Evolutionary conservation across 441 rosid genomes (phyloP), one percentile per base, ranked within the genome.

Genomic region (Euphorbia celastroides): DNA sequence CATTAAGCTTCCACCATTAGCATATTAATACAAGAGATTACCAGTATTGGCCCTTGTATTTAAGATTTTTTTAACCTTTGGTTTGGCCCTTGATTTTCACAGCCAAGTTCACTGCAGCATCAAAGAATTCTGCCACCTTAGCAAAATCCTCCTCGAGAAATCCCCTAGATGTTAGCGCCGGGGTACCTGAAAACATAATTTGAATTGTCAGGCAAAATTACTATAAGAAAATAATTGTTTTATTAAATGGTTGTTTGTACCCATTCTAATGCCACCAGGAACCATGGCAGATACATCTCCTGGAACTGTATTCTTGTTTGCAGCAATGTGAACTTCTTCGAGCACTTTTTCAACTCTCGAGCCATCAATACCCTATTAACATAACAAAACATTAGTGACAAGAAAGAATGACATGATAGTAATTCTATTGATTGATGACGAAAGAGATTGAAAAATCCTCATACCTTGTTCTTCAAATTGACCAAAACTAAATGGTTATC

Each of bases 221-320:
- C 22, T 14, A 23, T 0, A 46, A 61, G 27, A 31, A 14, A 44
- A 58, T 6, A 20, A 41, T 56, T 55, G 6, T 25, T 58, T n/a
- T 4, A 27, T 32, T 25, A 55, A 54, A 50, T 41, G 64, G 57
- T 60, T 79, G 59, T 82, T 60, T 79, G 59, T 82, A 93, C 97
- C 99, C 99, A 93, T 91, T 62, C 95, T 88, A 73, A 93, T 88
- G 71, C 99, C 99, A 76, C 99, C 99, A 52, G 99, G 99, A 85
- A 93, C 99, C 99, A 93, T 93, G 77, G 99, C 99, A 58, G 97
- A 93, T 74, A 93, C 96, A 78, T 93, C 99, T 30, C 97, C 99
- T 0, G 99, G 97, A 76, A 93, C 99, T 13, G 99, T 93, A 80
- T 93, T 93, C 64, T 93, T 91, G 80, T 93, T 93, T 71, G 96